Conservation (phyloP, 2,329 filamentous ascomycete species). For the Pseudogymnoascus verrucosus region DNA sequence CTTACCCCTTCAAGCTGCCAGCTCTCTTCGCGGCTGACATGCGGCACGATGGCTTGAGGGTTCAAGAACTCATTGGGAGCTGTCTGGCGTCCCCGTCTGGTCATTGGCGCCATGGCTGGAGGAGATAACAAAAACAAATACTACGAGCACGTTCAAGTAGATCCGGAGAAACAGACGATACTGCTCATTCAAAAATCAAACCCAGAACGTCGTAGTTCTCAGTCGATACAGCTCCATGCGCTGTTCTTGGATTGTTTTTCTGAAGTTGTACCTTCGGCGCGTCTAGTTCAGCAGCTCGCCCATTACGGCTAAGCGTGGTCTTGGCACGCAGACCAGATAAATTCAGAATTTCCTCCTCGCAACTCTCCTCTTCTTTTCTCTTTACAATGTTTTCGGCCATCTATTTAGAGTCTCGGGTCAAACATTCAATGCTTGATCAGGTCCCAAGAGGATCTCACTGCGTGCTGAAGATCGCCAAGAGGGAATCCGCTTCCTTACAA, state of each 20-base stretch:
- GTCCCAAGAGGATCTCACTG: conserved; percentile 67
- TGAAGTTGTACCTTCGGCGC: neutral
- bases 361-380: conserved; percentile 32
- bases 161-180: neutral
- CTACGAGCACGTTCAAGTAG: neutral
- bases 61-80: neutral
- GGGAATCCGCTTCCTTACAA: conserved; percentile 63
- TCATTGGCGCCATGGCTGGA: conserved; percentile 26
- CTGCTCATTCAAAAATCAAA: neutral
- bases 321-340: neutral
- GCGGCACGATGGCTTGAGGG: neutral
- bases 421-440: conserved; percentile 91
- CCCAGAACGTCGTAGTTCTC: neutral
- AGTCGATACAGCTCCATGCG: neutral
- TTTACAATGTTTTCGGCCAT: conserved; percentile 76
- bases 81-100: conserved; percentile 3
- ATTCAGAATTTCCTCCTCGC: conserved; percentile 1
- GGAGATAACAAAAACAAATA: neutral
- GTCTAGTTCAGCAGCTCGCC: neutral
- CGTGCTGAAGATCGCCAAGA: conserved; percentile 99
- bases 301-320: neutral
- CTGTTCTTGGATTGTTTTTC: neutral
- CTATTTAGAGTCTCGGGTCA: conserved; percentile 99
- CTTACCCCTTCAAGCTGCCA: conserved; percentile 27
- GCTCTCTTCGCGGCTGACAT: conserved; percentile 20